Base-by-base conservation (phyloP, 202 grass and related monocot genomes). In the Setaria italica region DNA sequence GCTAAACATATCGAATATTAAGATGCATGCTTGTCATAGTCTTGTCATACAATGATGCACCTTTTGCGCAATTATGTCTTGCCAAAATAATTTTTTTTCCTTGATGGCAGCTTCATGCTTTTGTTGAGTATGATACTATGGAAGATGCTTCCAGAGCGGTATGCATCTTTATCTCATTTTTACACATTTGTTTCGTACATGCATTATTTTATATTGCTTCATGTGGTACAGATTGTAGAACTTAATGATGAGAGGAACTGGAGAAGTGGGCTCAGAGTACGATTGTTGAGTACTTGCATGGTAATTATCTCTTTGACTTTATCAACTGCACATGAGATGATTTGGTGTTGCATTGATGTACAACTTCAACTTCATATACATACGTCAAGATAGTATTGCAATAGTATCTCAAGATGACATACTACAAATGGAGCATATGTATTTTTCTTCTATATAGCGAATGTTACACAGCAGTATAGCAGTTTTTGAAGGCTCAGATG, bases 191-290 rank as follows among this genome's bases (percentile, higher is more conserved):
- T 72, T 42, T 51, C 20, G 9, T 67, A 30, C 11, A 53, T 20
- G 7, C 33, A 17, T 87, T 39, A 53, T 77, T 64, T 80, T 69
- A 62, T 57, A 25, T 74, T 76, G 41, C 43, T 86, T 75, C 51
- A 19, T 80, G 46, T 20, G 46, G 83, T 75, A 53, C 82, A 99
- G 97, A 87, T 96, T 89, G 20, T 76, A 60, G 97, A 97, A 55
- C 94, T 97, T 60, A 97, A 99, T 91, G 93, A 97, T 89, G 97
- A 99, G 70, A 94, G 89, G 85, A 99, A 99, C 89, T 97, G 97
- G 97, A 94, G 97, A 92, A 99, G 54, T 76, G 94, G 94, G 35
- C 87, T 99, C n/a, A 91, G 94, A 97, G 94, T 99, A 89, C 92
- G 92, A 62, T 80, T 94, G 63, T 75, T 97, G 74, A 91, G 88